A percentile compares a stretch with the other conserved stretches of the same genome.
Evolutionary conservation across 1,139 yeast genomes (phyloP).

Genomic region (Taphrina betulina): DNA sequence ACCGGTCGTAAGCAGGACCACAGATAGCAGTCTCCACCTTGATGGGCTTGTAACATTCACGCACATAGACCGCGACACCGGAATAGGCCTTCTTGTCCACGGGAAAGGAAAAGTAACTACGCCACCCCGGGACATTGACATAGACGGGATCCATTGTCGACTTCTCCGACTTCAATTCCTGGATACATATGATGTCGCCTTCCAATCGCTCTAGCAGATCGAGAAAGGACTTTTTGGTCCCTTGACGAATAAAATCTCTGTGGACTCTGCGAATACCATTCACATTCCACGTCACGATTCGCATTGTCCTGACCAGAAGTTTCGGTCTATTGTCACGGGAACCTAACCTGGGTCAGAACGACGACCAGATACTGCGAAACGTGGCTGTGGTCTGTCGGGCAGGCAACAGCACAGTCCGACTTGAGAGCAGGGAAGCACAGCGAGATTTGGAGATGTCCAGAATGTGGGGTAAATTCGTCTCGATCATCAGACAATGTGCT

Average conservation of each 20-base stretch:
- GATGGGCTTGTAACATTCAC: constrained; percentile 50
- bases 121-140: constrained; percentile 59
- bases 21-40: constrained; percentile 91
- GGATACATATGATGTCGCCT: constrained; percentile 80
- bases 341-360: too few species aligned
- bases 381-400: too few species aligned
- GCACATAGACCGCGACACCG: constrained; percentile 83
- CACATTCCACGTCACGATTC: constrained; percentile 36
- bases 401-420: too few species aligned
- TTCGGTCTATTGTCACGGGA: too few species aligned
- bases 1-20: constrained; percentile 52
- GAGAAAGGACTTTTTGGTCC: constrained; percentile 27
- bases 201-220: constrained; percentile 55
- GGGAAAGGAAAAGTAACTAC: constrained; percentile 71
- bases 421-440: too few species aligned
- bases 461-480: too few species aligned
- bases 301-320: too few species aligned
- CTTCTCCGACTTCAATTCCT: constrained; percentile 73
- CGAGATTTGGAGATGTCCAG: too few species aligned
- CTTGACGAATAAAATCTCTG: constrained; percentile 15
- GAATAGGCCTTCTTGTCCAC: constrained; percentile 67
- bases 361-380: too few species aligned
- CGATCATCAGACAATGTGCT: too few species aligned
- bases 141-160: constrained; percentile 52
- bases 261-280: constrained; percentile 34